Conservation (phyloP, 2,329 filamentous ascomycete genomes). For the Colletotrichum sidae region DNA sequence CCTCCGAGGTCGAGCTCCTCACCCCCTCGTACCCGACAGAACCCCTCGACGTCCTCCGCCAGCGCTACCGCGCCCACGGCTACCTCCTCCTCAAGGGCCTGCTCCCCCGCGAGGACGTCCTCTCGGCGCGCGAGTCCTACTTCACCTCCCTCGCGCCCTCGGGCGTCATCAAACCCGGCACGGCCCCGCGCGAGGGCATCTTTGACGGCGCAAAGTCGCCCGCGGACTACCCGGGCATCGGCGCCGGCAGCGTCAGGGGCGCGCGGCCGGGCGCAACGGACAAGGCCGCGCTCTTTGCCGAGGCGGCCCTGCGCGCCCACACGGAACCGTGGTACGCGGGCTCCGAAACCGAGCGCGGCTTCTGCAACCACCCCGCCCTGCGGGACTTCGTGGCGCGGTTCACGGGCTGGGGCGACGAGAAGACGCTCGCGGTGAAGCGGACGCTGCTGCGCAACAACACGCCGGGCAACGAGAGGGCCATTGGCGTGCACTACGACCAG, state of each 20-base stretch:
- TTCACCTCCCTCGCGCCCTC: conserved; percentile 35
- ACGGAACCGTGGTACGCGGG: conserved; percentile 59
- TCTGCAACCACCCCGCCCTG: conserved; percentile 64
- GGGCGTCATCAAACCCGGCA: conserved; percentile 35
- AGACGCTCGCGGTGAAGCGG: conserved; percentile 44
- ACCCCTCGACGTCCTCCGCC: conserved; percentile 26
- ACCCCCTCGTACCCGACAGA: conserved; percentile 52
- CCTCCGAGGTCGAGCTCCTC: conserved; percentile 55
- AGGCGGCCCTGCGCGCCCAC: conserved; percentile 64
- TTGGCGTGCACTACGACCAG: conserved; percentile 72
- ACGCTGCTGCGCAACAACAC: conserved; percentile 68
- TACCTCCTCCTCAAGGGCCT: conserved; percentile 36
- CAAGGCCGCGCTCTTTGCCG: conserved; percentile 42
- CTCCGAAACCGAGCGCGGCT: conserved; percentile 44
- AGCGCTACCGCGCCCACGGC: conserved; percentile 28
- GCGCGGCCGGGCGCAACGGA: conserved; percentile 55
- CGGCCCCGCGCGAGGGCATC: conserved; percentile 31
- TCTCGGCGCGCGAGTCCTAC: conserved; percentile 34
- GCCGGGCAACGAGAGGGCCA: conserved; percentile 63
- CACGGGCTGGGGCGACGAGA: conserved; percentile 62
- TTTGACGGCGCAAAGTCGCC: conserved; percentile 40
- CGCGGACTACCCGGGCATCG: conserved; percentile 49
- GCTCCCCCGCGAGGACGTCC: conserved; percentile 29
- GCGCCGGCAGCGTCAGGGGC: conserved; percentile 61
- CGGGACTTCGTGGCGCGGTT: conserved; percentile 61